These are phyloP conservation scores for Barnettozyma wickerhamii DNA, from an alignment of 805 yeast genomes.

Conservation along the genomic window DNA sequence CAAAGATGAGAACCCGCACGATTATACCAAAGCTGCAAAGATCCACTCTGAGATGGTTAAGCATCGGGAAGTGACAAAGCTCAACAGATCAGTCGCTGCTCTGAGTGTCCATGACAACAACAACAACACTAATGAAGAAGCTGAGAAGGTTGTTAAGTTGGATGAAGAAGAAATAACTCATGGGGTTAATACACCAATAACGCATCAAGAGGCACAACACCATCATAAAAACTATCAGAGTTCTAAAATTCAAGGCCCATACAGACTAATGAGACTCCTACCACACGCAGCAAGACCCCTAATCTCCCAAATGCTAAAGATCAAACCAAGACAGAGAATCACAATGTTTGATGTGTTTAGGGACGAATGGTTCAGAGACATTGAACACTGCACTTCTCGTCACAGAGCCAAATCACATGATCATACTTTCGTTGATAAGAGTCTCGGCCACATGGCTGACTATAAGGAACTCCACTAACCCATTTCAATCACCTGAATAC, in stretches of 20 bases:
- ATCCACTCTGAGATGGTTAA: constrained; percentile 62
- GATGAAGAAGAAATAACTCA: background rate
- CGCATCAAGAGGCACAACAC: constrained; percentile 1
- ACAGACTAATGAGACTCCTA: constrained; percentile 70
- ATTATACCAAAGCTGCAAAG: constrained; percentile 65
- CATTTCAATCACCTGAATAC: background rate
- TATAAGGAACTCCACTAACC: constrained; percentile 27
- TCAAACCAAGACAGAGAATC: constrained; percentile 57
- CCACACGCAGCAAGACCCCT: constrained; percentile 85
- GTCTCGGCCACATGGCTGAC: constrained; percentile 40
- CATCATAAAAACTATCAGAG: constrained; percentile 3
- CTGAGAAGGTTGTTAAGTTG: background rate
- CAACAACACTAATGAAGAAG: constrained; percentile 1
- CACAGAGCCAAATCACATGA: constrained; percentile 43
- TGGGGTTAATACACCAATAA: too few relatives aligned
- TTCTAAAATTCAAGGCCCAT: constrained; percentile 61
- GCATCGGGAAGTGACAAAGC: constrained; percentile 49
- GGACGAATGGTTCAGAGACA: constrained; percentile 69
- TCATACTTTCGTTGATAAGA: constrained; percentile 46
- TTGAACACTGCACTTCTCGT: constrained; percentile 41
- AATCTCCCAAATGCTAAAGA: constrained; percentile 57
- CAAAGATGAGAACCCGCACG: constrained; percentile 73
- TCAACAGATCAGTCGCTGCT: constrained; percentile 12
- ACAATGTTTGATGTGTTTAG: constrained; percentile 61
- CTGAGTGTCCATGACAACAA: constrained; percentile 19